Evolutionary conservation across 2,329 filamentous ascomycete genomes (phyloP), one percentile per base, ranked within the genome.

Genomic region (Xylariaceae sp.): DNA sequence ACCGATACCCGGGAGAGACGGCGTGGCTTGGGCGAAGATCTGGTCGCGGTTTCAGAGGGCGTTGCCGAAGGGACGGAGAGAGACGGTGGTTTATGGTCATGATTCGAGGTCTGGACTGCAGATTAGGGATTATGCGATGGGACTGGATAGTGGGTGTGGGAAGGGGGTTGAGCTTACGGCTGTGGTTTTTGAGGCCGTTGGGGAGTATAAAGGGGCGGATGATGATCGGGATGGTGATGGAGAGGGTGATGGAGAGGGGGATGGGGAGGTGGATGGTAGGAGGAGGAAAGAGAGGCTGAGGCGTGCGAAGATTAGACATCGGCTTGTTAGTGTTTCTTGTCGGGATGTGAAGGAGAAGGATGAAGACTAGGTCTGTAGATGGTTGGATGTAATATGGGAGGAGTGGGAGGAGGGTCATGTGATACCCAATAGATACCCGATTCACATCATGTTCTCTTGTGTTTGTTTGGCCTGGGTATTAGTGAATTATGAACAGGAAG

Each of bases 121-220:
- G 31, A 58, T 75, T 51, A 61, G 81, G 44, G 75, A 78, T 43
- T 95, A 89, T 68, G 88, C 86, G 4, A 89, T 90, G 62, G 94
- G 94, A 0, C 74, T 97, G 42, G 94, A 97, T 68, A 88, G 87
- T 0, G 86, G 84, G 0, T 97, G 94, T 66, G 83, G 89, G 3
- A 81, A 80, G 54, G 91, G 90, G 11, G 84, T 83, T 1, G 75
- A 82, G 54, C 72, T 99, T 56, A 89, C 87, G 1, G 91, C 88
- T 1, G 68, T 96, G 51, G 75, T 96, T 2, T 80, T 96, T 33
- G 80, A 87, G 58, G 22, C 44, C 2, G 38, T 44, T 53, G 18
- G 45, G 47, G 9, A 56, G 36, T 39, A 45, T 52, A 27, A 51
- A 9, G 32, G 19, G n/a, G 35, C 33, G 40, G 0, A 49, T 11